Base-by-base conservation (phyloP, 306 rosid species). In the Casuarina cunninghamiana region DNA sequence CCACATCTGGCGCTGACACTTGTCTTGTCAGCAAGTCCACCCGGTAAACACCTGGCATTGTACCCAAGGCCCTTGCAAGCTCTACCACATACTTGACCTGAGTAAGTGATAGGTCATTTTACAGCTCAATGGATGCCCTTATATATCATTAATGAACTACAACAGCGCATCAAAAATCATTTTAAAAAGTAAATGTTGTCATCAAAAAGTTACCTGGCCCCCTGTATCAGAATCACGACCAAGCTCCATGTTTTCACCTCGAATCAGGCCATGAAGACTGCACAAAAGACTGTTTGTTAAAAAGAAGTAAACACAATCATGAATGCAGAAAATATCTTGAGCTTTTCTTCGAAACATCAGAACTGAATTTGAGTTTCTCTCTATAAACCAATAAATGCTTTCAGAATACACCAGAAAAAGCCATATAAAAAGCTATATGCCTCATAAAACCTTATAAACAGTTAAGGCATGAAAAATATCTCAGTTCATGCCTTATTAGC, bases 181-280 rank as follows among this genome's bases (percentile, higher is more conserved):
- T 42, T 43, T 5, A 42, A 2, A 48, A 48, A 48, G 9, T 9
- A 48, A 48, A 48, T 48, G 4, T 48, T 48, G 51, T 48, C 11
- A 13, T 13, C 51, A 48, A 68, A 74, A 67, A 38, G 67, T 69
- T 80, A 85, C 91, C 91, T 88, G 91, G 49, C 91, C 89, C 50
- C 91, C 91, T 11, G 91, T 88, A 79, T 88, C 91, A 65, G 91
- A 88, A 83, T 88, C 91, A 12, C 91, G 89, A 60, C 91, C 91
- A 71, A 85, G 91, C 84, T 88, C 91, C 91, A 88, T 88, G 75
- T 88, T 83, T 71, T 85, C 91, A 41, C 91, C 88, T 1, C 89
- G 89, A 26, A 88, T 85, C 84, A 88, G 78, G 78, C 89, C 91
- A 77, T 88, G 91, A 77, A 88, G 89, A 76, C 91, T 88, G 89